A percentile compares a stretch with the other conserved stretches of the same genome.
phyloP scores from a whole-genome alignment of 2,329 filamentous ascomycete species.

The Graphilbum fragrans region DNA sequence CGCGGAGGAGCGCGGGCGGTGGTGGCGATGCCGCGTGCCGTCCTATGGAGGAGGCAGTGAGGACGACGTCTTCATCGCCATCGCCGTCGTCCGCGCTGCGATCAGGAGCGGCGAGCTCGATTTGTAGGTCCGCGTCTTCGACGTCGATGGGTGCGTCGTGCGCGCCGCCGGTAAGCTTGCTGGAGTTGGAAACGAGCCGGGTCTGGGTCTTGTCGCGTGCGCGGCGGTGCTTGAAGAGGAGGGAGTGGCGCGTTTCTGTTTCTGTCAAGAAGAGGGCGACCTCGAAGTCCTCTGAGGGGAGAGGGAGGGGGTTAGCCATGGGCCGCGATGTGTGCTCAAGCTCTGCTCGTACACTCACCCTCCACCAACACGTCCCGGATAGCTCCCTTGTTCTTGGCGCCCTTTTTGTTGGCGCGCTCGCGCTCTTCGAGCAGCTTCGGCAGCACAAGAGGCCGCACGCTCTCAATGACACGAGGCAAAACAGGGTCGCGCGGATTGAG shows the following conservation, averaged over 20 bases:
- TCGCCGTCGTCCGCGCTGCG: constrained; percentile 34
- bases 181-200: constrained; percentile 48
- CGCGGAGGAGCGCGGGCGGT: constrained; percentile 31
- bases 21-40: neutral
- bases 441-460: constrained; percentile 72
- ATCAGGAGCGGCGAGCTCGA: neutral
- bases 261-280: constrained; percentile 90
- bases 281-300: constrained; percentile 94
- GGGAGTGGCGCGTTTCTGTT: constrained; percentile 69
- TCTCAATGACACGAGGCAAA: constrained; percentile 71
- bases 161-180: constrained; percentile 44
- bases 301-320: no score
- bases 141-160: constrained; percentile 42
- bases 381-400: constrained; percentile 59
- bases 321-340: no score
- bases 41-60: constrained; percentile 11
- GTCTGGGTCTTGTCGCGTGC: constrained; percentile 48
- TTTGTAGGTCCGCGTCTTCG: constrained; percentile 18
- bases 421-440: constrained; percentile 86
- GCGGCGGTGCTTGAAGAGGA: constrained; percentile 75
- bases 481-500: constrained; percentile 65
- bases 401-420: constrained; percentile 50
- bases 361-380: constrained; percentile 80
- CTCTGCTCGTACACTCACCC: constrained; percentile 53
- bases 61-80: constrained; percentile 47